Evolutionary conservation across 116 monocot species (phyloP), one percentile per base, ranked within the genome.

Genomic region (Cymodocea nodosa): DNA sequence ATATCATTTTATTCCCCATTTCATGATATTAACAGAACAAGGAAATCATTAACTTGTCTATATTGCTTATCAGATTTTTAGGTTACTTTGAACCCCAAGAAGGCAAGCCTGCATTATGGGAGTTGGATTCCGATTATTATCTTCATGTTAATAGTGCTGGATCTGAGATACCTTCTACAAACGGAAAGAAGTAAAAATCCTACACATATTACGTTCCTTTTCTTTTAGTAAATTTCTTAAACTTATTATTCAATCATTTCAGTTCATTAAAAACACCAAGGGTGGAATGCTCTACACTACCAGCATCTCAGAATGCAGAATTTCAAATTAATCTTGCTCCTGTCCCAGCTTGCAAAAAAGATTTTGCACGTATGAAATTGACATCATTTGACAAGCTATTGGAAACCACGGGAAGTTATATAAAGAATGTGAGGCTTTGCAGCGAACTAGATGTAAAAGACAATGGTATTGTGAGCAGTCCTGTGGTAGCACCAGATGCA

Each of bases 51-150:
- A 11, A 50, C 17, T 61, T 3, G 23, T 53, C 1, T 53, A 23
- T 52, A 1, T n/a, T 52, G 53, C 14, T 48, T 70, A 50, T 30
- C 65, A 98, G 98, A 79, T 98, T 98, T 82, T 79, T 98, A 72
- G 98, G 98, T 54, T 82, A 98, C 67, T 98, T 98, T 50, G 77
- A 84, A 68, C 98, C 98, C 17, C 82, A 98, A 79, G 98, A 98
- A 61, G 98, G 98, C 68, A 98, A 98, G 69, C 84, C 92, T 76
- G 89, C 98, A 58, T 82, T 98, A 23, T 98, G 98, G 98, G 98
- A 98, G 44, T 63, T 98, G 77, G 98, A 98, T 37, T 84, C 89
- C 9, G 98, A 98, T 77, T 98, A 98, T 64, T 92, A 98, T 80
- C 98, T 98, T 76, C 98, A 98, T 82, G 86, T 89, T 64, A 80